These are phyloP conservation scores for Blastobotrys niveus DNA, from an alignment of 1,139 yeast species.

Conservation along the genomic window DNA sequence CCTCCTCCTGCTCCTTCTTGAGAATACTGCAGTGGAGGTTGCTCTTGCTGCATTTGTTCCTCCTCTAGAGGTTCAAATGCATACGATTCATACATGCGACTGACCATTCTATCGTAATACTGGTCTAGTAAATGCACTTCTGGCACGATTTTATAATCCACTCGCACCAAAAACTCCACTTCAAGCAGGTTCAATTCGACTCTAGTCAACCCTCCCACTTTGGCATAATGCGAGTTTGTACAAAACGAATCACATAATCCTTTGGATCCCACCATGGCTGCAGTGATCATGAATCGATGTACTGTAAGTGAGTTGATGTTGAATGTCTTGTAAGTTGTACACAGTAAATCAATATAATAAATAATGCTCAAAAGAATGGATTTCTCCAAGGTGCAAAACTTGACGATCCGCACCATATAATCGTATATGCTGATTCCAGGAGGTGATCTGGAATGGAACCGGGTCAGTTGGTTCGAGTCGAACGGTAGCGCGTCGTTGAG, in stretches of 20 bases:
- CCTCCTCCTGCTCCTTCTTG: not conserved
- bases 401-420: conserved; percentile 69
- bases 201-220: conserved; percentile 89
- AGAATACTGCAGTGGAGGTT: not conserved
- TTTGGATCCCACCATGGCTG: conserved; percentile 86
- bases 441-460: conserved; percentile 90
- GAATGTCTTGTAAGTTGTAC: conserved; percentile 73
- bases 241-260: conserved; percentile 93
- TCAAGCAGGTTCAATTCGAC: conserved; percentile 83
- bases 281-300: conserved; percentile 83
- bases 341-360: conserved; percentile 79
- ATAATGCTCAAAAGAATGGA: conserved; percentile 75
- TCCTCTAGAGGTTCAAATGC: conserved; percentile 4
- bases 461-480: conserved; percentile 50
- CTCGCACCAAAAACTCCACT: conserved; percentile 75
- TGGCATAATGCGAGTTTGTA: conserved; percentile 89
- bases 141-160: conserved; percentile 71
- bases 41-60: not conserved
- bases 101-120: conserved; percentile 34
- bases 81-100: conserved; percentile 24
- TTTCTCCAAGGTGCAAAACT: conserved; percentile 79
- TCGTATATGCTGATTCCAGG: conserved; percentile 79
- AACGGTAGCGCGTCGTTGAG: conserved; percentile 57
- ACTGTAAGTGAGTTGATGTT: conserved; percentile 87
- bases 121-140: conserved; percentile 35